phyloP scores from a whole-genome alignment of 2,329 filamentous ascomycete genomes.

The Curvularia hawaiiensis region DNA sequence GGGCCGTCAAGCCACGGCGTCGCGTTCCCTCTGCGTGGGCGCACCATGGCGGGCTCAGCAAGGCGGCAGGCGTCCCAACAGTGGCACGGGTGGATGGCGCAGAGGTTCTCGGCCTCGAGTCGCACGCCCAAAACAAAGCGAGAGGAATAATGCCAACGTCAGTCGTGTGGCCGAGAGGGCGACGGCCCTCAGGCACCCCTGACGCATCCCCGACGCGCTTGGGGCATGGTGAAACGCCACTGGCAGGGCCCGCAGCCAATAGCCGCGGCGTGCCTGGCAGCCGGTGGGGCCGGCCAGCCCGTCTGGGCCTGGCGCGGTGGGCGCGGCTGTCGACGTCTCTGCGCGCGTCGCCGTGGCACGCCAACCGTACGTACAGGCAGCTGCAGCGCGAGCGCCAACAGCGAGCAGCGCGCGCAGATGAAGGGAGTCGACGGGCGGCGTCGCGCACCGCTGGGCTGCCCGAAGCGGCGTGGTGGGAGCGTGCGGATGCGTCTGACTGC shows the following conservation, averaged over 20 bases:
- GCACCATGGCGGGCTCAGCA: neutral
- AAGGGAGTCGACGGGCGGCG: neutral
- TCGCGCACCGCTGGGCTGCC: neutral
- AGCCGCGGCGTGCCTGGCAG: slow-evolving; percentile 7
- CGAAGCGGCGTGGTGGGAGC: slow-evolving; percentile 4
- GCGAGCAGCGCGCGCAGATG: neutral
- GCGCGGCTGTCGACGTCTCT: neutral
- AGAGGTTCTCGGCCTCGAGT: no score
- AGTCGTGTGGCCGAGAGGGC: slow-evolving; percentile 1
- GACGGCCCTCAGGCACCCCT: neutral
- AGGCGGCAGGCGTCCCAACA: slow-evolving; percentile 3
- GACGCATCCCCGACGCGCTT: slow-evolving; percentile 7
- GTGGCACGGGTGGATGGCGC: slow-evolving; percentile 4
- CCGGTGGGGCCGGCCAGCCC: slow-evolving; percentile 6
- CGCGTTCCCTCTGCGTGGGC: slow-evolving; percentile 4
- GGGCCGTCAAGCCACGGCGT: slow-evolving; percentile 1
- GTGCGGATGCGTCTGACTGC: slow-evolving; percentile 1
- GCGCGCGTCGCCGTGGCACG: neutral
- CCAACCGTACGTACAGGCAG: neutral
- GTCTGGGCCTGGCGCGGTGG: slow-evolving; percentile 1
- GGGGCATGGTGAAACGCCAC: slow-evolving; percentile 14
- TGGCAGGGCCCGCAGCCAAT: slow-evolving; percentile 1
- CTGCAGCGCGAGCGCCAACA: neutral
- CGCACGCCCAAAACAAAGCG: slow-evolving; percentile 12
- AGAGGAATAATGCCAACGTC: slow-evolving; percentile 3